These are phyloP conservation scores for Linanthus parryae DNA, from an alignment of 148 eudicot species.

Conservation along the genomic window DNA sequence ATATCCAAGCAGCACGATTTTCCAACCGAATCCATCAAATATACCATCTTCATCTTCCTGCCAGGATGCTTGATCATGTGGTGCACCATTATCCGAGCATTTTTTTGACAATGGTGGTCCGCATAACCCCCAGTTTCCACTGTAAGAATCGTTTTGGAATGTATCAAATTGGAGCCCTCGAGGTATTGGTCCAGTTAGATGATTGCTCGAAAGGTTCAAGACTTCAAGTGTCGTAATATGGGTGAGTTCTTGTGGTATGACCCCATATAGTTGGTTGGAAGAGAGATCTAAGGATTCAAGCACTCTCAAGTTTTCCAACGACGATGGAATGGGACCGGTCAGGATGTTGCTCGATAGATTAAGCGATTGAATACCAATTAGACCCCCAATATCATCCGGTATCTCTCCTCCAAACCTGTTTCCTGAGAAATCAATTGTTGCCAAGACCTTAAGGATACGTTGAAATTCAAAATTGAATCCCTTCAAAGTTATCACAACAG, in stretches of 20 bases:
- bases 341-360: constrained; percentile 5
- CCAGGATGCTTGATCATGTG: background rate
- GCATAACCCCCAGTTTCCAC: constrained; percentile 3
- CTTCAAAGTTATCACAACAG: background rate
- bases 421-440: background rate
- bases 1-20: constrained; percentile 6
- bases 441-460: background rate
- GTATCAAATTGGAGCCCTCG: constrained; percentile 4
- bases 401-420: constrained; percentile 1
- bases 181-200: constrained; percentile 9
- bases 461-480: background rate
- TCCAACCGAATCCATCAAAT: constrained; percentile 2
- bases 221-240: background rate
- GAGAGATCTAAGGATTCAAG: constrained; percentile 9
- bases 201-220: constrained; percentile 5
- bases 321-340: background rate
- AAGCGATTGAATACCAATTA: background rate
- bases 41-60: background rate
- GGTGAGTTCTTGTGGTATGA: background rate
- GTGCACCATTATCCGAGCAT: background rate
- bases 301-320: background rate
- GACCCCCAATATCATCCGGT: background rate
- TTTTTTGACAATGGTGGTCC: constrained; percentile 5
- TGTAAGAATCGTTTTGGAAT: constrained; percentile 1
- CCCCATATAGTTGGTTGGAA: constrained; percentile 1